Evolutionary conservation across 129 eudicot genomes (phyloP).

Genomic region (Centrapalus pauciflorus): DNA sequence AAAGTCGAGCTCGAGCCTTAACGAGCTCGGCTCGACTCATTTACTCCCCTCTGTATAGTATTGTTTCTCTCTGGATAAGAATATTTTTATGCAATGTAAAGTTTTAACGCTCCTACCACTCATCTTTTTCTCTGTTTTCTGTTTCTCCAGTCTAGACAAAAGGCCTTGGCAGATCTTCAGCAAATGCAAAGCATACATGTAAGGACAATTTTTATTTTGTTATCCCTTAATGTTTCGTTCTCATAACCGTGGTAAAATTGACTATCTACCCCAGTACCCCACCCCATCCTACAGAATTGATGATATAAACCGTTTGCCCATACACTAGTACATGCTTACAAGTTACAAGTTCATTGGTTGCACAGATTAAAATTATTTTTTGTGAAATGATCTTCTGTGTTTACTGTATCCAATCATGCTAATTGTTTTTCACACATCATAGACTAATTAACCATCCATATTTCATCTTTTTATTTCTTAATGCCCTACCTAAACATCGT

Average conservation of each 20-base stretch:
- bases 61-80: conserved; percentile 1
- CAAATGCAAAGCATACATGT: conserved; percentile 94
- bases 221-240: not conserved
- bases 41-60: not conserved
- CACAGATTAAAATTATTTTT: not conserved
- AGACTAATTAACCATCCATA: too few species aligned
- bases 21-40: too few species aligned
- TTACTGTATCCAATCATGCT: not conserved
- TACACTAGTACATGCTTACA: not conserved
- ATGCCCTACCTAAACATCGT: too few species aligned
- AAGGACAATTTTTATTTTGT: conserved; percentile 26
- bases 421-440: too few species aligned
- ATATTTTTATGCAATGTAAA: not conserved
- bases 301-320: not conserved
- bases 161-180: conserved; percentile 85
- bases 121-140: conserved; percentile 8
- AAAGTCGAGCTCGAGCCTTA: too few species aligned
- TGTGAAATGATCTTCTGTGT: not conserved
- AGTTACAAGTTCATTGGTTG: not conserved
- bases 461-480: too few species aligned
- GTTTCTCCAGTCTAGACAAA: conserved; percentile 92
- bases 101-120: not conserved
- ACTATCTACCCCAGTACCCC: not conserved
- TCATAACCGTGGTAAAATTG: not conserved
- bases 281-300: not conserved